These are phyloP conservation scores for Glutinoglossum americanum DNA, from an alignment of 495 filamentous ascomycete species.

Conservation along the genomic window DNA sequence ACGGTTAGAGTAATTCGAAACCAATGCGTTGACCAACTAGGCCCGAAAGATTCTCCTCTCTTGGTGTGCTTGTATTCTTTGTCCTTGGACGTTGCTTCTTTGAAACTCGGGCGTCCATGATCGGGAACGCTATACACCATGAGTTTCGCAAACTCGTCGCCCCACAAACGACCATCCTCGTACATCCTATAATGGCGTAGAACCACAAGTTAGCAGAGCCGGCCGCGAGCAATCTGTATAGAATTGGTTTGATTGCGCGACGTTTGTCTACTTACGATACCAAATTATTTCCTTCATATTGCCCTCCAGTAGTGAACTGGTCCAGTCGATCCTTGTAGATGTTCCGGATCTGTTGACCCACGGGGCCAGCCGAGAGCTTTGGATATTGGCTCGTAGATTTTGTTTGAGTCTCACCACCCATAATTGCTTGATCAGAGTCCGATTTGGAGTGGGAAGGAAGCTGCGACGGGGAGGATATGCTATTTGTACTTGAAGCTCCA, in stretches of 20 bases:
- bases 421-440: slow-evolving; percentile 6
- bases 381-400: slow-evolving; percentile 23
- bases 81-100: slow-evolving; percentile 62
- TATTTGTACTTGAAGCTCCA: neutral
- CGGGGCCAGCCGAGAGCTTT: slow-evolving; percentile 33
- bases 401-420: slow-evolving; percentile 22
- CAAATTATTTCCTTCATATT: slow-evolving; percentile 65
- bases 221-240: neutral
- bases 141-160: slow-evolving; percentile 58
- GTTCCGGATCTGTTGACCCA: slow-evolving; percentile 65
- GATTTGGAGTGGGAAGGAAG: neutral
- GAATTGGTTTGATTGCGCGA: slow-evolving; percentile 5
- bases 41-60: slow-evolving; percentile 65
- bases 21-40: slow-evolving; percentile 98
- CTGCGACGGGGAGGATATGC: neutral
- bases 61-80: slow-evolving; percentile 56
- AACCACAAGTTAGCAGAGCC: neutral
- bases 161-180: slow-evolving; percentile 49
- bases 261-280: slow-evolving; percentile 26
- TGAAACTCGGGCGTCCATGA: slow-evolving; percentile 63
- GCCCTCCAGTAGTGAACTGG: slow-evolving; percentile 58
- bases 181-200: slow-evolving; percentile 32
- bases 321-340: slow-evolving; percentile 74
- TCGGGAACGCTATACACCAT: slow-evolving; percentile 69
- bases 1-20: slow-evolving; percentile 65